Conservation (phyloP, 768 basidiomycete genomes). For the Leccinum obscurum region DNA sequence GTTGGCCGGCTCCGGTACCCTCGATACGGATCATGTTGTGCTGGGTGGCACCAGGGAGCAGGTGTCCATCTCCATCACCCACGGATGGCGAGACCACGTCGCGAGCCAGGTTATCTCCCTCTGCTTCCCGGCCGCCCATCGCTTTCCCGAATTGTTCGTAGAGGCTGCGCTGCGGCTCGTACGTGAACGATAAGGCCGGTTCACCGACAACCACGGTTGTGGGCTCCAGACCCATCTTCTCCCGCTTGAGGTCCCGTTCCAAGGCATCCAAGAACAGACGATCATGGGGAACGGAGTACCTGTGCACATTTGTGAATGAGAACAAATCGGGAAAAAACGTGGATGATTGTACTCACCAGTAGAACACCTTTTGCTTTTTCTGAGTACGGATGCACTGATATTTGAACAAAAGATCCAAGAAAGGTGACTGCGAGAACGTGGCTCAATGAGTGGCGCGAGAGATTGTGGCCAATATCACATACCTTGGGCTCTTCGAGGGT, state of each 20-base stretch:
- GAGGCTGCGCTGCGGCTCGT: conserved; percentile 80
- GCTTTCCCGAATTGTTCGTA: conserved; percentile 82
- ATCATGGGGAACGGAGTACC: conserved; percentile 97
- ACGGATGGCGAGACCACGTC: conserved; percentile 20
- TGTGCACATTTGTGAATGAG: conserved; percentile 28
- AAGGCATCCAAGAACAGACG: conserved; percentile 95
- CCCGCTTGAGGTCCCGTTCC: conserved; percentile 93
- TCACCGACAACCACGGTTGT: conserved; percentile 78
- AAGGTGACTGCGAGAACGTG: conserved; percentile 63
- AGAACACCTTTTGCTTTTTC: conserved; percentile 99
- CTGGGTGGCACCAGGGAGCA: conserved; percentile 6
- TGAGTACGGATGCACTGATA: conserved; percentile 97
- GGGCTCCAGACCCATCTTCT: conserved; percentile 86
- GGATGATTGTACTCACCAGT: conserved; percentile 61
- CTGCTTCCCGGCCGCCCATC: conserved; percentile 35
- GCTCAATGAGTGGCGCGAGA: neutral
- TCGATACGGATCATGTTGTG: conserved; percentile 30
- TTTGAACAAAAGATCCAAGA: conserved; percentile 92
- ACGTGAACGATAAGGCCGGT: conserved; percentile 85
- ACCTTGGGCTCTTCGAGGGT: conserved; percentile 97
- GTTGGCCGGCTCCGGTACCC: no score
- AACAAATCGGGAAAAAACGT: neutral
- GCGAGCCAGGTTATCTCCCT: conserved; percentile 36
- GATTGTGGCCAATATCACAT: conserved; percentile 25
- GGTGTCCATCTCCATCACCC: conserved; percentile 16